Conservation (phyloP, 495 filamentous ascomycete genomes). For the Penicillium daleae region DNA sequence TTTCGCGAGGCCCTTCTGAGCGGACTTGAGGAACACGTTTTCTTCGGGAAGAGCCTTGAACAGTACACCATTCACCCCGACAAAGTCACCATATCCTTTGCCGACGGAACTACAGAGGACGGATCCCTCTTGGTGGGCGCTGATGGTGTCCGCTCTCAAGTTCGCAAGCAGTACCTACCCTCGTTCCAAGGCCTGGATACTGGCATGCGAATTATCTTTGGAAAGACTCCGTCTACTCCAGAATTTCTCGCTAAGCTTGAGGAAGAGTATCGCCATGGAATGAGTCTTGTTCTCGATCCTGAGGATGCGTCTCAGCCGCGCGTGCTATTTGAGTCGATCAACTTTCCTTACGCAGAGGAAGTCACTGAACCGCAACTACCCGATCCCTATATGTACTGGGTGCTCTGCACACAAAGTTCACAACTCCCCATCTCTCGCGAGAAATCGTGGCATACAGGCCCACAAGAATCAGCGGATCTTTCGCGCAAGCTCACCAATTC, state of each 20-base stretch:
- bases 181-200: conserved; percentile 44
- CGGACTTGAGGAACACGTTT: conserved; percentile 38
- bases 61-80: conserved; percentile 36
- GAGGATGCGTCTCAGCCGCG: conserved; percentile 33
- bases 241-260: conserved; percentile 13
- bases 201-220: conserved; percentile 46
- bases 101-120: conserved; percentile 38
- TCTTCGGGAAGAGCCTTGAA: conserved; percentile 46
- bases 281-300: conserved; percentile 20
- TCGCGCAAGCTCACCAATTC: conserved; percentile 25
- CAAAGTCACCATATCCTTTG: conserved; percentile 40
- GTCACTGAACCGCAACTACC: conserved; percentile 25
- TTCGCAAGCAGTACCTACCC: conserved; percentile 49
- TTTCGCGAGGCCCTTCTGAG: conserved; percentile 35
- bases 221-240: conserved; percentile 24
- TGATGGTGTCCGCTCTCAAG: conserved; percentile 45
- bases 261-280: conserved; percentile 10
- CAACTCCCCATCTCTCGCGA: conserved; percentile 22
- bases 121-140: conserved; percentile 51
- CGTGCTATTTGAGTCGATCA: conserved; percentile 41
- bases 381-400: conserved; percentile 47
- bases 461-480: conserved; percentile 28
- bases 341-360: conserved; percentile 29
- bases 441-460: conserved; percentile 24
- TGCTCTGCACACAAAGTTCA: conserved; percentile 30